These are phyloP conservation scores for Cladosporium sp. DNA, from an alignment of 2,329 filamentous ascomycete species.

Conservation along the genomic window DNA sequence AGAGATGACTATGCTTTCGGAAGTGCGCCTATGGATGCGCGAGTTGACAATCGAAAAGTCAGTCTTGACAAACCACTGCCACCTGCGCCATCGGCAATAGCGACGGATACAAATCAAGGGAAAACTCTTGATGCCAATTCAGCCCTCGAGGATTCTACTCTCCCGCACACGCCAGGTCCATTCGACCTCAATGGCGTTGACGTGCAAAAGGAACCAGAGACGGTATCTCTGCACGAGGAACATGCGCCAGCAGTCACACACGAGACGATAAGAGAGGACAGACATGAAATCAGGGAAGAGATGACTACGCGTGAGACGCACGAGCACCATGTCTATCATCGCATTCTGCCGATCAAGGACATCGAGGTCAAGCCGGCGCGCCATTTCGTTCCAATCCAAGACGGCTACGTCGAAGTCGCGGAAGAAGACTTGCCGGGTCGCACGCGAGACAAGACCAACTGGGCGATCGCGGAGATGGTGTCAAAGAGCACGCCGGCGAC, in stretches of 20 bases:
- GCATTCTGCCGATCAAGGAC: conserved; percentile 48
- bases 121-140: not conserved
- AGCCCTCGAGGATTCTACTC: no score
- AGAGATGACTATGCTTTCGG: not conserved
- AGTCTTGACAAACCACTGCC: conserved; percentile 24
- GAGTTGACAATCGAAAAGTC: not conserved
- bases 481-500: conserved; percentile 16
- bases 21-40: not conserved
- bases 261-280: conserved; percentile 39
- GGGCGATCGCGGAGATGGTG: conserved; percentile 30
- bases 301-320: conserved; percentile 49
- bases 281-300: conserved; percentile 44
- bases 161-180: not conserved
- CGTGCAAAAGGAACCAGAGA: not conserved
- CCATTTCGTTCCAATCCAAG: conserved; percentile 42
- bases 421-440: conserved; percentile 35
- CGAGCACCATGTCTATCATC: conserved; percentile 47
- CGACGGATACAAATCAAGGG: not conserved
- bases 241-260: conserved; percentile 44
- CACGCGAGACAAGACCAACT: conserved; percentile 21
- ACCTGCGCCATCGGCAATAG: conserved; percentile 8
- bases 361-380: conserved; percentile 48
- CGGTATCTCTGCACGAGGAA: conserved; percentile 22
- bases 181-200: not conserved
- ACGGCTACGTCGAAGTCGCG: conserved; percentile 40